Conservation (phyloP, 2,329 filamentous ascomycete species). For the Colletotrichum simmondsii region DNA sequence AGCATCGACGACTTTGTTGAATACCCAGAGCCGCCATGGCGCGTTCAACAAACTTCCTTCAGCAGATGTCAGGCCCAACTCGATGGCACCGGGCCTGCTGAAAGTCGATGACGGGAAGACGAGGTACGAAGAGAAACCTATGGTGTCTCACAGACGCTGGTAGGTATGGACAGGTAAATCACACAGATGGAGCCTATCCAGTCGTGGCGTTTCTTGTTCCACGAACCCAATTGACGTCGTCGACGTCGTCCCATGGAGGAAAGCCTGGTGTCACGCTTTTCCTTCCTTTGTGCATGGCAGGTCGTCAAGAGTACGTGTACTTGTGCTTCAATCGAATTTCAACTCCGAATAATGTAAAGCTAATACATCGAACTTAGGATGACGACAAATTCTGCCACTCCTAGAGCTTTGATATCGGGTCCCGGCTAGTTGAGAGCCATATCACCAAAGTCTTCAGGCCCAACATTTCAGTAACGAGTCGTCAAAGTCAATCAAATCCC, state of each 20-base stretch:
- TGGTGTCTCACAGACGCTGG: too few relatives aligned
- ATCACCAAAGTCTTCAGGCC: neutral
- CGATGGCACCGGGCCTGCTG: too few relatives aligned
- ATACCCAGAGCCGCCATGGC: neutral
- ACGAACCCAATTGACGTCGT: neutral
- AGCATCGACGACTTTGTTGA: neutral
- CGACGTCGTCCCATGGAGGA: neutral
- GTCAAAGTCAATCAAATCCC: too few relatives aligned
- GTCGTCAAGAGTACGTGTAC: neutral
- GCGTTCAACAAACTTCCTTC: neutral
- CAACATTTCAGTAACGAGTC: too few relatives aligned
- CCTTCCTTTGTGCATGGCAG: neutral
- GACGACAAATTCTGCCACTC: neutral
- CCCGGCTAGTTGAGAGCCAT: neutral
- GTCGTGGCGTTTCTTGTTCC: neutral
- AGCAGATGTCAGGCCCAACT: too few relatives aligned
- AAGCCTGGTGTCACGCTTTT: neutral
- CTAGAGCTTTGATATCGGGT: neutral
- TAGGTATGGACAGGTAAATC: neutral
- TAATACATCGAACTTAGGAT: too few relatives aligned
- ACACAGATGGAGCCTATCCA: neutral
- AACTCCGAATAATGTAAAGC: neutral
- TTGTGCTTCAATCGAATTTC: neutral
- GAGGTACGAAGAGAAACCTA: neutral
- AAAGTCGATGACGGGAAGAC: neutral